Conservation (phyloP, 495 filamentous ascomycete species). For the Neurospora sp. region DNA sequence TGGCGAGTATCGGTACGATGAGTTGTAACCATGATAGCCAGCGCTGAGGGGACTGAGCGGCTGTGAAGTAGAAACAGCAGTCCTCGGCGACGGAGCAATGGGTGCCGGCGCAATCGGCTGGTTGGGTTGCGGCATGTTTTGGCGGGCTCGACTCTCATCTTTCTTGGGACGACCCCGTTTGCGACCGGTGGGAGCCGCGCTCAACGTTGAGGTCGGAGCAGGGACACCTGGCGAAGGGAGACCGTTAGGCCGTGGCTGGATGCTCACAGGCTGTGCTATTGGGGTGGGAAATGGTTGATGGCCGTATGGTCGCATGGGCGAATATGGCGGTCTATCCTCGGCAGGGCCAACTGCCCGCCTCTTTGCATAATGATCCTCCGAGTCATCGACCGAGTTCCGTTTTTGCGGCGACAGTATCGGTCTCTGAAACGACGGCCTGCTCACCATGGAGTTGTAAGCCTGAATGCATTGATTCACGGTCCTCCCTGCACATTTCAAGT, state of each 20-base stretch:
- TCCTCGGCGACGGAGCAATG: conserved; percentile 15
- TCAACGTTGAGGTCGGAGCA: conserved; percentile 15
- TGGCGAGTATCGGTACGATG: background rate
- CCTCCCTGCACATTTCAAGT: conserved; percentile 28
- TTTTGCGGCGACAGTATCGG: conserved; percentile 27
- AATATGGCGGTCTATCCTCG: conserved; percentile 10
- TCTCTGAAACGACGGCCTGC: conserved; percentile 7
- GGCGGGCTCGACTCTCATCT: conserved; percentile 8
- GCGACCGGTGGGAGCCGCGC: conserved; percentile 12
- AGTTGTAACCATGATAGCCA: background rate
- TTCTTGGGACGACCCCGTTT: conserved; percentile 23
- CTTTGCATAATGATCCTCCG: conserved; percentile 31
- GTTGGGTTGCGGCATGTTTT: conserved; percentile 22
- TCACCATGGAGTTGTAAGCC: conserved; percentile 35
- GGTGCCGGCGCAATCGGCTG: conserved; percentile 27
- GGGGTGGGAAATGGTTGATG: conserved; percentile 18
- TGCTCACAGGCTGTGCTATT: conserved; percentile 9
- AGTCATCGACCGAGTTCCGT: conserved; percentile 34
- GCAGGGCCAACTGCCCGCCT: conserved; percentile 27
- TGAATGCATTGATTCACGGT: conserved; percentile 38
- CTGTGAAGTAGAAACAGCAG: background rate
- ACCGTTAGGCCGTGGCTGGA: conserved; percentile 31
- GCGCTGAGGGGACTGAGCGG: background rate
- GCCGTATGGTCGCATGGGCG: conserved; percentile 9
- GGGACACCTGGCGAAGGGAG: conserved; percentile 17